Evolutionary conservation across 73 alveolate genomes (phyloP), one percentile per base, ranked within the genome.

Genomic region (Urostyla sp.): DNA sequence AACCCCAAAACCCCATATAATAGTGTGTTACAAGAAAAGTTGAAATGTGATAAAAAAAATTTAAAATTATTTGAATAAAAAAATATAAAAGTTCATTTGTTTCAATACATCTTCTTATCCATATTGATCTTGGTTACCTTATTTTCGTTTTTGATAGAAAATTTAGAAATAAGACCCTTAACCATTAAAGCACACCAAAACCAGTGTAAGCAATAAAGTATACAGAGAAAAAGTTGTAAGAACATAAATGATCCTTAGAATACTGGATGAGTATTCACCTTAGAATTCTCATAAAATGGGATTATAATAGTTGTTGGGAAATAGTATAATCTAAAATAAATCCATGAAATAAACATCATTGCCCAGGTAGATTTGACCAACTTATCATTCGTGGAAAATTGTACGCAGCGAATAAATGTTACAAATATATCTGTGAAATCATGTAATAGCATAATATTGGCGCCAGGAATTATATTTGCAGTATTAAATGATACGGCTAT

Each of bases 371-470:
- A n/a, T n/a, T n/a, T n/a, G 4, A 43, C 26, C 45, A 31, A 16
- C 10, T 40, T 28, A 15, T 16, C 16, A 2, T 6, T 23, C 27
- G 49, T 11, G 4, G 63, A 13, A 40, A 66, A 18, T 40, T 66
- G 63, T 4, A 36, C 61, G 7, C 40, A 20, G 28, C 36, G 54
- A 21, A 48, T 46, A 49, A 36, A 27, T 59, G 44, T 36, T 20
- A 69, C 72, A 3, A 49, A 27, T 18, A 21, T 10, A 46, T 69
- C 83, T 3, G 83, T 36, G 32, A 69, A 23, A 27, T 69, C 83
- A 49, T 69, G 83, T 6, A 69, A 6, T 21, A 69, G 3, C 83
- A 69, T 69, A 21, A 69, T 32, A 35, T 34, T 69, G 2, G 67
- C 83, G 40, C 83, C 83, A 8, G 49, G 27, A 18, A 69, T 67